Evolutionary conservation across 1,139 yeast species (phyloP).

Genomic region (Lodderomyces pseudojiufengensis): DNA sequence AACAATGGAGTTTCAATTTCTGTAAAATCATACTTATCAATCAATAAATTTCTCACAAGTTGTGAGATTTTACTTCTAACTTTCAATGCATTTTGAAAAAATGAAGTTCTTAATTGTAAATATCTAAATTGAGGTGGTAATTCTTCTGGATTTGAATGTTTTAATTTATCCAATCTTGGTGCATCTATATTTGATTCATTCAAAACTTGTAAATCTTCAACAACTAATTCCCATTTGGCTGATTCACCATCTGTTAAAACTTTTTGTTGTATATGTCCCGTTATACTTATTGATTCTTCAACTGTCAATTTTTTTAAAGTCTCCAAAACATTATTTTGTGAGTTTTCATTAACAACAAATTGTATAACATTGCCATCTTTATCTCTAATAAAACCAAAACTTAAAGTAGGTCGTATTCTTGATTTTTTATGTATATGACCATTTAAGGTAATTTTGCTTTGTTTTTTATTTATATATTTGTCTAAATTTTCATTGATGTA

Average conservation of each 20-base stretch:
- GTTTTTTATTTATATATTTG: conserved; percentile 14
- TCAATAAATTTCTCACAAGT: conserved; percentile 49
- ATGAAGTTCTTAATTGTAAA: conserved; percentile 67
- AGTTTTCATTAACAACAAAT: conserved; percentile 44
- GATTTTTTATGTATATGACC: conserved; percentile 87
- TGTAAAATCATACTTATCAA: conserved; percentile 48
- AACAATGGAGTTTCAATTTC: conserved; percentile 92
- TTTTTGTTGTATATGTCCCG: conserved; percentile 49
- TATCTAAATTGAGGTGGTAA: conserved; percentile 80
- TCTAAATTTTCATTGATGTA: conserved; percentile 11
- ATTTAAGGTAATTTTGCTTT: conserved; percentile 39
- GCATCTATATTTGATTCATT: conserved; percentile 68
- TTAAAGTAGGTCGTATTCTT: conserved; percentile 41
- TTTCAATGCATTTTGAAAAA: conserved; percentile 56
- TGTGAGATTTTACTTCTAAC: conserved; percentile 60
- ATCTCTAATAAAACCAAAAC: conserved; percentile 75
- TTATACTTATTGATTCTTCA: conserved; percentile 76
- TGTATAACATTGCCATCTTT: conserved; percentile 64
- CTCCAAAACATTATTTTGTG: conserved; percentile 30
- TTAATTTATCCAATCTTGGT: conserved; percentile 64
- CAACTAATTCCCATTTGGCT: conserved; percentile 46
- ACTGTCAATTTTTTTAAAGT: conserved; percentile 47
- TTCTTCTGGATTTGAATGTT: conserved; percentile 43
- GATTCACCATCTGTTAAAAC: conserved; percentile 16
- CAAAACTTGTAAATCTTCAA: conserved; percentile 50